phyloP scores from a whole-genome alignment of 495 filamentous ascomycete species.

The Apodospora peruviana region DNA sequence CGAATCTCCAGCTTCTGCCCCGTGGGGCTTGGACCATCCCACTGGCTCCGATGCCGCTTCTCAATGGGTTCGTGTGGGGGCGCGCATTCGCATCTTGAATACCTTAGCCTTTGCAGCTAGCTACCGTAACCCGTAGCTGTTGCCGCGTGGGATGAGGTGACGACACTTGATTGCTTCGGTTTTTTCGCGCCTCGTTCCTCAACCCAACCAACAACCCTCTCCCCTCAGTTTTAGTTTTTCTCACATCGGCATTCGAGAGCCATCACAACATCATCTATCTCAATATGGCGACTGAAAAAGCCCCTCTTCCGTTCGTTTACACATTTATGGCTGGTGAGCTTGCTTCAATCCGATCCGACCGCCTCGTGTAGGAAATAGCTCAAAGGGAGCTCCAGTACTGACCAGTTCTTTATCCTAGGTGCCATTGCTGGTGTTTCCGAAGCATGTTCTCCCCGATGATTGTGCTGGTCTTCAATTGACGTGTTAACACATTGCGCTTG shows the following conservation, averaged over 20 bases:
- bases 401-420: constrained; percentile 14
- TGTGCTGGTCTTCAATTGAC: constrained; percentile 13
- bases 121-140: no score
- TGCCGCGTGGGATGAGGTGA: no score
- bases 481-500: constrained; percentile 24
- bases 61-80: no score
- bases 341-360: background rate
- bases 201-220: background rate
- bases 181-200: background rate
- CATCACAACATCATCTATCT: background rate
- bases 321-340: constrained; percentile 30
- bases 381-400: constrained; percentile 10
- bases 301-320: constrained; percentile 30
- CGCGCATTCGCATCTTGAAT: no score
- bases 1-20: no score
- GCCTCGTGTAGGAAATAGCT: constrained; percentile 5
- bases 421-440: constrained; percentile 26
- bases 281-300: constrained; percentile 26
- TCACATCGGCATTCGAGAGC: background rate
- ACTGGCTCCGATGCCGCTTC: constrained; percentile 19
- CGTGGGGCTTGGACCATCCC: no score
- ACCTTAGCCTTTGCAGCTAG: no score
- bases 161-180: background rate
- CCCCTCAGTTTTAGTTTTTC: background rate
- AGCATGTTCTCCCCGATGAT: constrained; percentile 9